phyloP scores from a whole-genome alignment of 257 asterid genomes.

The Ehretia macrophylla region DNA sequence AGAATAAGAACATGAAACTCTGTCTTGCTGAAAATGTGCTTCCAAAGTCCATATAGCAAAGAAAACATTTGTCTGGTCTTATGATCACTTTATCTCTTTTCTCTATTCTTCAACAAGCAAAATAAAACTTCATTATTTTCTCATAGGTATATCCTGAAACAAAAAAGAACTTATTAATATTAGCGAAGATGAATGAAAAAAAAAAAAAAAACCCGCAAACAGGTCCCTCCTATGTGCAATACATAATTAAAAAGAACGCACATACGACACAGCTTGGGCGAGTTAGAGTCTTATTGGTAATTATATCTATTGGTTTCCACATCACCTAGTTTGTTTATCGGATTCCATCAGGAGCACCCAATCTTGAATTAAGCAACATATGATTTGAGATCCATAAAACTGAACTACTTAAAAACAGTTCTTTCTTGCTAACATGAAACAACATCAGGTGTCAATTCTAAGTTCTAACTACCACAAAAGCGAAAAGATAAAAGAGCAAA shows the following conservation, averaged over 20 bases:
- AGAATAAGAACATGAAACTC: conserved; percentile 93
- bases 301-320: neutral
- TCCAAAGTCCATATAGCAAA: conserved; percentile 78
- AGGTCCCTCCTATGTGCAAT: no score
- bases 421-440: neutral
- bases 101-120: neutral
- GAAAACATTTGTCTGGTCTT: conserved; percentile 59
- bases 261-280: no score
- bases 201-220: neutral
- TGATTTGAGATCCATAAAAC: neutral
- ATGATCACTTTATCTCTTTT: conserved; percentile 14
- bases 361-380: neutral
- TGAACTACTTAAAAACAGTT: neutral
- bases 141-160: conserved; percentile 15
- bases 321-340: no score
- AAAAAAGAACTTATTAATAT: conserved; percentile 2
- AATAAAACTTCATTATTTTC: conserved; percentile 2
- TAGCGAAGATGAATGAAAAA: neutral
- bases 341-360: neutral
- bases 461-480: neutral
- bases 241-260: no score
- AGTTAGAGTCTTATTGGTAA: no score
- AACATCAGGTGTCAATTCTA: neutral
- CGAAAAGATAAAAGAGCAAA: neutral
- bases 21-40: conserved; percentile 74